Conservation (phyloP, 805 yeast genomes). For the Ogataea henricii region DNA sequence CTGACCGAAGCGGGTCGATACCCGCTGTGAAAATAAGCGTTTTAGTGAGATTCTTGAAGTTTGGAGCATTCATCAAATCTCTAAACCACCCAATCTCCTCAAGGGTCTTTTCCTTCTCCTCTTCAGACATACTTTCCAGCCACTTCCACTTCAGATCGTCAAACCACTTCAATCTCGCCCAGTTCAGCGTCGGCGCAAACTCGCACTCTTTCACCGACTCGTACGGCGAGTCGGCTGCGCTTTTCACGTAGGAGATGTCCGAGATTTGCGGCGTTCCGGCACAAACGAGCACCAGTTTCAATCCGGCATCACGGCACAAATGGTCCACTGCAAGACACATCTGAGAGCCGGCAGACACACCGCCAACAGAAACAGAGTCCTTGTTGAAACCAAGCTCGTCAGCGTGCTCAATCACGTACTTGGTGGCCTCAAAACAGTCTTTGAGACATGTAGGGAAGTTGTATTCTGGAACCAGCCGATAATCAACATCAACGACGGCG, state of each 20-base stretch:
- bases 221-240: conserved; percentile 33
- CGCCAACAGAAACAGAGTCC: conserved; percentile 31
- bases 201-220: conserved; percentile 31
- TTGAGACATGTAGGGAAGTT: conserved; percentile 32
- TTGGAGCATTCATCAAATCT: conserved; percentile 32
- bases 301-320: conserved; percentile 29
- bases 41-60: conserved; percentile 30
- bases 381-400: conserved; percentile 22
- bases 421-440: conserved; percentile 33
- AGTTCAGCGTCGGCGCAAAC: conserved; percentile 37
- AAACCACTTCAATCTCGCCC: conserved; percentile 36
- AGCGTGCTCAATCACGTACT: conserved; percentile 29
- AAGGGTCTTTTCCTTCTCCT: conserved; percentile 19
- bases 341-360: conserved; percentile 30
- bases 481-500: conserved; percentile 36
- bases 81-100: conserved; percentile 35
- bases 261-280: conserved; percentile 38
- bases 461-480: conserved; percentile 34
- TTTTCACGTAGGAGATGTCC: conserved; percentile 28
- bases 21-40: conserved; percentile 36
- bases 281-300: conserved; percentile 28
- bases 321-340: conserved; percentile 33
- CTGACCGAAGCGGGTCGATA: conserved; percentile 37
- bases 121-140: conserved; percentile 16
- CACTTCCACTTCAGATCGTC: conserved; percentile 35